phyloP scores from a whole-genome alignment of 2,329 filamentous ascomycete genomes.

The Penicillium oxalicum region DNA sequence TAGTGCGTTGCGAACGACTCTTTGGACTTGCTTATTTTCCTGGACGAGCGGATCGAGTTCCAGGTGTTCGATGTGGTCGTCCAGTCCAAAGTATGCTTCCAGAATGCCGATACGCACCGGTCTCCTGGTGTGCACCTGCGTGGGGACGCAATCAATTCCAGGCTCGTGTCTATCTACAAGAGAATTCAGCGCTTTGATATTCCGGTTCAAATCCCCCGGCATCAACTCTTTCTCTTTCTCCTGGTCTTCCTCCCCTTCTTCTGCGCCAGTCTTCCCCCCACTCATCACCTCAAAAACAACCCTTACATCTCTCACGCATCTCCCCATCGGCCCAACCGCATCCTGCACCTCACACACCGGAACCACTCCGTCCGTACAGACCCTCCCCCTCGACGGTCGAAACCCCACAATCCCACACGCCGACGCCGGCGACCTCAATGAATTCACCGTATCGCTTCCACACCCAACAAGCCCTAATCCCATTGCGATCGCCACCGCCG shows the following conservation, averaged over 20 bases:
- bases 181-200: no score
- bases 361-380: slow-evolving; percentile 48
- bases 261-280: background rate
- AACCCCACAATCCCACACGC: slow-evolving; percentile 57
- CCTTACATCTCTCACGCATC: slow-evolving; percentile 32
- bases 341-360: slow-evolving; percentile 56
- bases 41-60: slow-evolving; percentile 3
- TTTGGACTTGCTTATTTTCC: slow-evolving; percentile 55
- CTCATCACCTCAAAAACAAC: slow-evolving; percentile 25
- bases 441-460: slow-evolving; percentile 59
- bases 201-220: no score
- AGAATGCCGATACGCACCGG: slow-evolving; percentile 43
- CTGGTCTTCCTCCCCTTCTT: background rate
- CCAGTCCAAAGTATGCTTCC: slow-evolving; percentile 52
- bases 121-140: background rate
- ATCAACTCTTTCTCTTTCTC: no score
- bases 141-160: background rate
- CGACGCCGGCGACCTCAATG: slow-evolving; percentile 55
- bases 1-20: slow-evolving; percentile 46
- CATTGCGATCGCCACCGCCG: slow-evolving; percentile 54
- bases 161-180: no score
- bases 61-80: slow-evolving; percentile 11
- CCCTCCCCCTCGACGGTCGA: slow-evolving; percentile 50
- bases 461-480: slow-evolving; percentile 55
- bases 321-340: slow-evolving; percentile 50